Evolutionary conservation across 2,329 filamentous ascomycete species (phyloP), one percentile per base, ranked within the genome.

Genomic region (Penicillium occitanis): DNA sequence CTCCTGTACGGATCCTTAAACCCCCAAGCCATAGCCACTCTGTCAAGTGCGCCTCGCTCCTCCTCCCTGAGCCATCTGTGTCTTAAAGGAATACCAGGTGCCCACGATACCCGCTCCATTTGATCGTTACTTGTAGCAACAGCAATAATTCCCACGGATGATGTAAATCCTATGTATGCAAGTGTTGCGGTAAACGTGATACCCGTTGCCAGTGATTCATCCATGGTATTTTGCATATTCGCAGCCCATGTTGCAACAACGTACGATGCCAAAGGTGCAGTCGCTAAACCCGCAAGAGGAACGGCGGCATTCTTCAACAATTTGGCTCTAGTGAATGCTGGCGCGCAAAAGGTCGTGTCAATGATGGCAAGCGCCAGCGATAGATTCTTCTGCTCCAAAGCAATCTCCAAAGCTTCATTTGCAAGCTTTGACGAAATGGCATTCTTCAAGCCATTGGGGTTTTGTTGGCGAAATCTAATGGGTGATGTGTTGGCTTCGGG

Each of bases 41-140:
- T 88, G 80, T 99, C 95, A 69, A 97, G 82, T 0, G 93, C 92
- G 3, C 89, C 91, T 28, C 95, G 85, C 82, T 99, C 93, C 69
- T 97, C 93, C 76, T 98, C 95, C 40, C 92, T 85, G 63, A 96
- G 77, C 91, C 93, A 98, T 14, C 95, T 86, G 73, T 92, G 86
- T 68, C 90, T 86, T 69, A 98, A 80, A 25, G 91, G 90, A 40
- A 92, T 90, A 11, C 95, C 95, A 0, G 88, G 87, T 8, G 90
- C 85, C 95, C 95, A 99, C 1, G 92, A 93, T 5, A 98, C 92
- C 22, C 95, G 88, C 73, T 90, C 89, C 91, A 97, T 97, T 78
- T 98, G 93, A 76, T 98, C 93, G 78, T 97, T 97, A 67, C 90
- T 85, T 40, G 94, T 97, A 30, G 92, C 89, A 67, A 96, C 82